Conservation (phyloP, 1,139 yeast species). For the Sporopachydermia cereana region DNA sequence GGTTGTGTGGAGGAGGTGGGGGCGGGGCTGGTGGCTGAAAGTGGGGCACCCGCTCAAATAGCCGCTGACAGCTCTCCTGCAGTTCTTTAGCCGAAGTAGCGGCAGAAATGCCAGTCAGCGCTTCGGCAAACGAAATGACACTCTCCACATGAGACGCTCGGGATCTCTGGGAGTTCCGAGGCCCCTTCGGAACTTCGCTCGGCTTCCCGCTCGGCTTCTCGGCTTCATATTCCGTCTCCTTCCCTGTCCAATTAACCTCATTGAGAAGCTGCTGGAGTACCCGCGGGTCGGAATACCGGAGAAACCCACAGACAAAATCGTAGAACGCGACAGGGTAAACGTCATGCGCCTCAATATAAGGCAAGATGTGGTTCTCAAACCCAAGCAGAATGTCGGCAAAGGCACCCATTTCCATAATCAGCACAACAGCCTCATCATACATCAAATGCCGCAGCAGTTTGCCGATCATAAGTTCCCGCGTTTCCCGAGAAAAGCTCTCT, state of each 20-base stretch:
- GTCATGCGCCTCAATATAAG: neutral
- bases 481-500: neutral
- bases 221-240: no score
- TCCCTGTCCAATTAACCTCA: conserved; percentile 1
- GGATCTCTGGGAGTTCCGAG: no score
- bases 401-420: neutral
- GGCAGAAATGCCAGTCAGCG: no score
- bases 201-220: no score
- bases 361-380: neutral
- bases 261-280: neutral
- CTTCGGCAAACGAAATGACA: no score
- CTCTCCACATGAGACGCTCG: no score
- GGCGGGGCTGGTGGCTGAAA: no score
- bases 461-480: neutral
- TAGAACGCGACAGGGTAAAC: neutral
- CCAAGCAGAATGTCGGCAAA: conserved; percentile 1
- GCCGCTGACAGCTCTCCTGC: no score
- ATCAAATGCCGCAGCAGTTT: neutral
- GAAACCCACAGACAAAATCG: neutral
- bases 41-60: no score
- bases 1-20: no score
- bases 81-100: no score
- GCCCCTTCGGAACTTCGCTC: no score
- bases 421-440: conserved; percentile 1
- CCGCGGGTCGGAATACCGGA: conserved; percentile 1